Base-by-base conservation (phyloP, 306 rosid genomes). In the Pyrus pyrifolia region DNA sequence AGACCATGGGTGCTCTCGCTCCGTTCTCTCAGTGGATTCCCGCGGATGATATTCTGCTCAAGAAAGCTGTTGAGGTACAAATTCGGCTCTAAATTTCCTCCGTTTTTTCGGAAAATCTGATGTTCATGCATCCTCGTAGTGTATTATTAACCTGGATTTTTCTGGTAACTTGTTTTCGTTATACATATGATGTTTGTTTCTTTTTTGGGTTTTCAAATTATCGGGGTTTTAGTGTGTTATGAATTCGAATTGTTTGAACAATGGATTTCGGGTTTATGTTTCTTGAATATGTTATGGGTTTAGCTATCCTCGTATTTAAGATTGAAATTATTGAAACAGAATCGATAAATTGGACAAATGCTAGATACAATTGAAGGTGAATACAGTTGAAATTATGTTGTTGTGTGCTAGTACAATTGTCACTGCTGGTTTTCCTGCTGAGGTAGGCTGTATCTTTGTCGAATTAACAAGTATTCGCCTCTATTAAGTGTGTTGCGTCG, bases 51-150 rank as follows among this genome's bases (percentile, higher is more conserved):
- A 85, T 92, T 78, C 67, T 92, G 79, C 93, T 95, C 58, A 92
- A 86, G 79, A 92, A 87, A 87, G 91, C 97, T 14, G 91, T 95
- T 46, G 96, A 95, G 99, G 99, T 95, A 77, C 44, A 49, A 67
- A 8, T 46, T 45, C n/a, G 25, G 25, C 18, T 29, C 2, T 49
- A 13, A 62, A 57, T 68, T 25, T 73, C 19, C 10, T 19, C 30
- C 5, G 1, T 5, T 45, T 33, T 45, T 33, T 21, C 46, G 5
- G 51, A 1, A 51, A 66, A 51, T 70, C 11, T 75, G 25, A 31
- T 40, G 15, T 61, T 27, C n/a, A 27, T 62, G 67, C 67, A 6
- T n/a, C 27, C 62, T 57, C 25, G 27, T 11, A 33, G 22, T 12
- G 58, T 61, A 21, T 25, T 18, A 15, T 23, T 42, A 12, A 29